Conservation (phyloP, 306 rosid species). For the Carpinus fangiana region DNA sequence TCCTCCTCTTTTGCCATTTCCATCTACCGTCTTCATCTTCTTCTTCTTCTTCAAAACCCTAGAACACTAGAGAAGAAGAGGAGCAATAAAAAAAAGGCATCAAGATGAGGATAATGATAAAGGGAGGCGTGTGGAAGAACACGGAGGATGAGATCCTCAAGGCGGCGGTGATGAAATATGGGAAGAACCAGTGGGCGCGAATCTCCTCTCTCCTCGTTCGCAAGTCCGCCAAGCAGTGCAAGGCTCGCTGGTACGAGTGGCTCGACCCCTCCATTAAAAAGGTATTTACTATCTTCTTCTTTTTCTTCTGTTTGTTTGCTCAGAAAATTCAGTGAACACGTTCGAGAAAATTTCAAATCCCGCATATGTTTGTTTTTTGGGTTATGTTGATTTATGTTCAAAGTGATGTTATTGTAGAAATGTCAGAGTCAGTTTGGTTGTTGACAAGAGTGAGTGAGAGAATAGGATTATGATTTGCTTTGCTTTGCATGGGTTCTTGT, state of each 20-base stretch:
- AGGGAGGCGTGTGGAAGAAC: slow-evolving; percentile 97
- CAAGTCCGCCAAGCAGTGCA: slow-evolving; percentile 94
- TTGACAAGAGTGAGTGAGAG: not conserved
- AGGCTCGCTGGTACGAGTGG: slow-evolving; percentile 99
- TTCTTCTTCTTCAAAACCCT: not conserved
- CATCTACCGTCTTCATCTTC: not conserved
- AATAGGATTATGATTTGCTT: no score
- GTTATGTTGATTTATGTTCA: not conserved
- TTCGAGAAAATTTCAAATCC: not conserved
- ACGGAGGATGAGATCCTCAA: slow-evolving; percentile 96
- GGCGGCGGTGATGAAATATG: slow-evolving; percentile 96
- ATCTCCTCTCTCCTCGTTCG: slow-evolving; percentile 92
- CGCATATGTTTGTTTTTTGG: not conserved
- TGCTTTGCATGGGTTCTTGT: no score
- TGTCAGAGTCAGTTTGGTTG: not conserved
- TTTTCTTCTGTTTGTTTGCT: not conserved
- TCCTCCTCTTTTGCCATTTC: not conserved
- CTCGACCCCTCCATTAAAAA: slow-evolving; percentile 94
- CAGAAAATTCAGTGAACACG: not conserved
- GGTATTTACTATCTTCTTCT: slow-evolving; percentile 29
- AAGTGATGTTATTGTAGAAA: not conserved
- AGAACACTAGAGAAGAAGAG: not conserved
- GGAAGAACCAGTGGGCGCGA: slow-evolving; percentile 97
- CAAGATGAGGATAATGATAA: slow-evolving; percentile 98
- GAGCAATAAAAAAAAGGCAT: slow-evolving; percentile 13